Base-by-base conservation (phyloP, 2,329 filamentous ascomycete genomes). In the Hymenoscyphus linearis region DNA sequence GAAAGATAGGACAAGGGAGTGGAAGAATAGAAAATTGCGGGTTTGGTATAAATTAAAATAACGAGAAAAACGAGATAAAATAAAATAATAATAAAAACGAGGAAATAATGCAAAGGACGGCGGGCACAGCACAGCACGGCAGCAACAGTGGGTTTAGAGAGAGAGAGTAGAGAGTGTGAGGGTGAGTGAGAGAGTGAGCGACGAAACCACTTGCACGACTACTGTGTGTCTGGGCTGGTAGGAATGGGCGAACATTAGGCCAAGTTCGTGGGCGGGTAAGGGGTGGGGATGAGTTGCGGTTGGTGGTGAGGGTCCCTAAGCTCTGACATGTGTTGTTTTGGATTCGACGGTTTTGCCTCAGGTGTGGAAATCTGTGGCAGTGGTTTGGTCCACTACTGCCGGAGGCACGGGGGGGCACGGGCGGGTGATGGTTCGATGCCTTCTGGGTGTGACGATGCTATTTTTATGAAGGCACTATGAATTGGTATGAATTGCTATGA, bases 171-270 rank as follows among this genome's bases (percentile, higher is more conserved):
- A 54, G 60, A 65, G 53, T 52, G 35, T 53, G 55, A 61, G 57
- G 63, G 40, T 57, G 58, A 56, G 60, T 34, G 55, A 54, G 60
- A 58, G 54, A 58, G 57, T 63, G 56, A 61, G 62, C 54, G 61
- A 64, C 66, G 69, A 68, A 65, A 68, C 6, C 64, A 68, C 65
- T 65, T 67, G 62, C 64, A 61, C 62, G 58, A 56, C 53, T 55
- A 56, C 40, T 55, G 61, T 12, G 50, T 55, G 61, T 12, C 59
- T 66, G 63, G 56, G 14, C 31, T 57, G 18, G n/a, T n/a, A 31
- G 52, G 16, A 27, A 47, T 60, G 52, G 58, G 31, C 10, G 31
- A 27, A 22, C 53, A 36, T 44, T 55, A 36, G 56, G 59, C 9
- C 12, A 35, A 13, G 10, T 36, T 12, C 22, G 37, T 27, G 50